Evolutionary conservation across 2,329 filamentous ascomycete species (phyloP), one percentile per base, ranked within the genome.

Genomic region (Immersiporthe knoxdaviesiana): DNA sequence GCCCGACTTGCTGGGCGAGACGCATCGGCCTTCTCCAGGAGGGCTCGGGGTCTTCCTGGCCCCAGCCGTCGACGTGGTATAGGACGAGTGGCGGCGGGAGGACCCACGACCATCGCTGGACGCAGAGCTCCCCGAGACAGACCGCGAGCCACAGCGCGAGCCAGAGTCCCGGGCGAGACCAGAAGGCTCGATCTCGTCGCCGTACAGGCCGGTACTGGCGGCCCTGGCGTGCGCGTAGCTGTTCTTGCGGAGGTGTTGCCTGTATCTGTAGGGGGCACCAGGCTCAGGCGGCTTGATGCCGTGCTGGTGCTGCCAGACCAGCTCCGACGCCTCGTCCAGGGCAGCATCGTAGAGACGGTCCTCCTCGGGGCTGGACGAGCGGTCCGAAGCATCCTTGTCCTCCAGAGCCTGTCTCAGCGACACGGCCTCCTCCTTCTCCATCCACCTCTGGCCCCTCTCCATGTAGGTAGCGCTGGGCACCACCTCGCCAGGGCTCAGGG

Each of bases 251-350:
- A 92, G 81, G 76, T 93, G 90, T 32, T 88, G 84, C 72, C 85
- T 88, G 78, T 94, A 94, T 41, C 84, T 84, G 74, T 89, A 91
- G 12, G 90, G 87, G 1, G 88, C 87, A 58, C 88, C 85, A 2
- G 91, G 90, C 71, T 85, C 82, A n/a, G 81, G 82, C 1, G 81
- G 78, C 69, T 82, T 81, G 67, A 84, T 78, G 10, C 86, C 87
- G 73, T 93, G 86, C 76, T 91, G 85, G 76, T 95, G 92, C 75
- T 90, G 88, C 86, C 88, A 94, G 58, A 95, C 92, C 60, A 95
- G 83, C 77, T 94, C 91, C 1, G 91, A 90, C 14, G 92, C 92
- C 78, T 95, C 92, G 70, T 93, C 84, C 71, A 92, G 88, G 39
- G 92, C 92, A 54, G 90, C 90, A 16, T 87, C 82, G 77, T 92